phyloP scores from a whole-genome alignment of 1,284 basidiomycete genomes.

The Marasmius oreades region DNA sequence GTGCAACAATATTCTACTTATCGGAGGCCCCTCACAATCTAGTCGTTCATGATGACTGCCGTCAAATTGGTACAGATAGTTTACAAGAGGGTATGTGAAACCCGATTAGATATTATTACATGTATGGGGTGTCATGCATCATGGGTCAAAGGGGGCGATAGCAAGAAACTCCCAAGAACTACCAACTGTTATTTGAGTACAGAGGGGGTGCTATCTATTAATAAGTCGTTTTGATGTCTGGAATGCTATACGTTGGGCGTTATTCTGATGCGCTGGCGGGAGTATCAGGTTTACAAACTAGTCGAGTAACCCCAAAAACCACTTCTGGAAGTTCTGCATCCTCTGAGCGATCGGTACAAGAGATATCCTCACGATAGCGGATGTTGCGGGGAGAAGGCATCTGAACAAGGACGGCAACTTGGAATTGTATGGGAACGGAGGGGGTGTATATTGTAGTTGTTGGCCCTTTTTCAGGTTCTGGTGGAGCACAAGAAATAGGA shows the following conservation, averaged over 20 bases:
- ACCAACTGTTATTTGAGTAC: too few species aligned
- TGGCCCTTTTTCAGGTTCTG: not conserved
- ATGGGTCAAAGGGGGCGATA: too few species aligned
- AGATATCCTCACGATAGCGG: not conserved
- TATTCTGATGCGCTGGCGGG: not conserved
- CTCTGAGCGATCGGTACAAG: not conserved
- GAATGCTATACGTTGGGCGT: not conserved
- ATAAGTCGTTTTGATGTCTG: not conserved
- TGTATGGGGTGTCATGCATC: too few species aligned
- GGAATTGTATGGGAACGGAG: slow-evolving; percentile 23
- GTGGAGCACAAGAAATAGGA: slow-evolving; percentile 8
- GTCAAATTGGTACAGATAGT: too few species aligned
- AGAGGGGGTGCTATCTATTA: too few species aligned
- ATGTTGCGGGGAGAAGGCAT: slow-evolving; percentile 46
- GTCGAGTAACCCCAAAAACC: slow-evolving; percentile 38
- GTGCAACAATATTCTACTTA: not conserved
- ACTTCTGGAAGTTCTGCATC: slow-evolving; percentile 43
- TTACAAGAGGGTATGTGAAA: too few species aligned
- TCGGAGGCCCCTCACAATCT: too few species aligned
- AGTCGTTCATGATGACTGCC: too few species aligned
- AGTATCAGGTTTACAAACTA: slow-evolving; percentile 23
- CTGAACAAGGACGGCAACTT: slow-evolving; percentile 57
- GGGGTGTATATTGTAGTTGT: not conserved
- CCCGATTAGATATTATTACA: too few species aligned
- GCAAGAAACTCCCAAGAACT: not conserved